Evolutionary conservation across 768 basidiomycete genomes (phyloP).

Genomic region (Pleurotus tuber-regium): DNA sequence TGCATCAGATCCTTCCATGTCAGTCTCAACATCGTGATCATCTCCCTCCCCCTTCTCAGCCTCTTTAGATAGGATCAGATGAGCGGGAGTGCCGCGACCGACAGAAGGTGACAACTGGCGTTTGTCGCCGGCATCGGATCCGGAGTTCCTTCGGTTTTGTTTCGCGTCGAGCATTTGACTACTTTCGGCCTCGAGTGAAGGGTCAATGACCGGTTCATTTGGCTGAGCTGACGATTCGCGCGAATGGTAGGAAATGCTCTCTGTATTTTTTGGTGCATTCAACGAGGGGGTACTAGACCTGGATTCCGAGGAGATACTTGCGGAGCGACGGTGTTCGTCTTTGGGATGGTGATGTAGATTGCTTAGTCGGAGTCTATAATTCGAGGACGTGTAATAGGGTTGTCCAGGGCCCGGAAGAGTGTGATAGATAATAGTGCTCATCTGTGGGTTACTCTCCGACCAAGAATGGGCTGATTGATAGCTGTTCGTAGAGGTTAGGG

Average conservation of each 20-base stretch:
- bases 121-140: too few species aligned
- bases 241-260: background rate
- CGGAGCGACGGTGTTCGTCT: slow-evolving; percentile 2
- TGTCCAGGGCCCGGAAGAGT: slow-evolving; percentile 20
- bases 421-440: slow-evolving; percentile 34
- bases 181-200: slow-evolving; percentile 23
- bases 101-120: too few species aligned
- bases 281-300: background rate
- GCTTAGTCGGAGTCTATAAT: slow-evolving; percentile 15
- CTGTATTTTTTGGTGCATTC: background rate
- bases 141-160: too few species aligned
- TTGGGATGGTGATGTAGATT: slow-evolving; percentile 3
- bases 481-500: slow-evolving; percentile 55
- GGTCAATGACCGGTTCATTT: slow-evolving; percentile 20
- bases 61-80: too few species aligned
- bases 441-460: slow-evolving; percentile 31
- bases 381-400: slow-evolving; percentile 37
- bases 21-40: too few species aligned
- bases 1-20: too few species aligned
- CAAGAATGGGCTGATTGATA: slow-evolving; percentile 38
- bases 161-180: too few species aligned
- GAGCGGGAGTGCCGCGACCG: too few species aligned
- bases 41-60: too few species aligned
- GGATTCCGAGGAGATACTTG: slow-evolving; percentile 6
- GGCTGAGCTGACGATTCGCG: background rate